These are phyloP conservation scores for Petunia secreta DNA, from an alignment of 257 asterid genomes.

Conservation along the genomic window DNA sequence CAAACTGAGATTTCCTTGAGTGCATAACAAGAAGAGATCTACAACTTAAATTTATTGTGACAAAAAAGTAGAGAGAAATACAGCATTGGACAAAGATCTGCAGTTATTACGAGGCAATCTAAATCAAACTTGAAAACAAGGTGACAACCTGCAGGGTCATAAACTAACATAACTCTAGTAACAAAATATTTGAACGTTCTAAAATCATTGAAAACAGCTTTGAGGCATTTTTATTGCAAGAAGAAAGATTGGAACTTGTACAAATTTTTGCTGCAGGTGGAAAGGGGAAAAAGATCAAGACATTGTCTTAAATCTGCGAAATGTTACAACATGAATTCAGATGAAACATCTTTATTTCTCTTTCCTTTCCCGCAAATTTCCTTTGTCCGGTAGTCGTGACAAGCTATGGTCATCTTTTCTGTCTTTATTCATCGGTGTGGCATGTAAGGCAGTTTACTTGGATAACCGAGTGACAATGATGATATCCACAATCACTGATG, in stretches of 20 bases:
- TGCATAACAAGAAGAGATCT: no score
- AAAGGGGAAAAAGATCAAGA: neutral
- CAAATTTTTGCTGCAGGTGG: slow-evolving; percentile 14
- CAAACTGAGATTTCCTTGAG: no score
- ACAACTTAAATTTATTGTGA: neutral
- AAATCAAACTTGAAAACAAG: neutral
- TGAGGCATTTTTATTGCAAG: neutral
- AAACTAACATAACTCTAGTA: neutral
- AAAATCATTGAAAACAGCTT: neutral
- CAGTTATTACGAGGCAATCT: neutral
- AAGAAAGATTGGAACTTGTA: neutral
- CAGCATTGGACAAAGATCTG: no score
- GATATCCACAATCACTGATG: neutral
- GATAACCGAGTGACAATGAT: neutral
- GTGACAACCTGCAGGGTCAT: neutral
- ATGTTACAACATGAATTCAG: slow-evolving; percentile 16
- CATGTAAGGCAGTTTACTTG: neutral
- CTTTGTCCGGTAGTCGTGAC: neutral
- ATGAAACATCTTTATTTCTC: neutral
- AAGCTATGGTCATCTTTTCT: neutral
- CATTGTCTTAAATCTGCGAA: neutral
- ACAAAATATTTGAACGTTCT: neutral
- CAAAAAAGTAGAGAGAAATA: neutral
- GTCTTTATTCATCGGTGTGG: neutral
- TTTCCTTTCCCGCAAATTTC: neutral